Evolutionary conservation across 805 yeast species (phyloP).

Genomic region (Cyberlindnera misumaiensis): DNA sequence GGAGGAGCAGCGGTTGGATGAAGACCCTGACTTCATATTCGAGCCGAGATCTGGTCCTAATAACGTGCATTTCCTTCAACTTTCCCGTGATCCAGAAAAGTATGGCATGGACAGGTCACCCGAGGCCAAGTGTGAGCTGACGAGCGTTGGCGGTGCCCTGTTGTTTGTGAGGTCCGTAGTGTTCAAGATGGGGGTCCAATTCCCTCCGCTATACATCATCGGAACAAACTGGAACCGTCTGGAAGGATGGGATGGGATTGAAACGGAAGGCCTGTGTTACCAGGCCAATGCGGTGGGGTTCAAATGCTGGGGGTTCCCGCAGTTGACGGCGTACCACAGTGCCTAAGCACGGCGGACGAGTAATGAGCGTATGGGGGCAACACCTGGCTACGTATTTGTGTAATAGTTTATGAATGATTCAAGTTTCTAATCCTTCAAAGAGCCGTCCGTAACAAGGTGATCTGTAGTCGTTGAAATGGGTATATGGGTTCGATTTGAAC

Average conservation of each 20-base stretch:
- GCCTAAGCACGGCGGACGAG: too few species aligned
- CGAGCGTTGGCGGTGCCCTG: slow-evolving; percentile 47
- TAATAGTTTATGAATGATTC: slow-evolving; percentile 3
- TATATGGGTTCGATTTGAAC: slow-evolving; percentile 40
- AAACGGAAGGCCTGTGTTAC: slow-evolving; percentile 48
- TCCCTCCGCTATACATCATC: slow-evolving; percentile 39
- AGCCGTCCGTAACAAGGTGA: slow-evolving; percentile 42
- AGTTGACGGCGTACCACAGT: slow-evolving; percentile 18
- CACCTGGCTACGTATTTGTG: too few species aligned
- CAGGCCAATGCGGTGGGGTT: slow-evolving; percentile 38
- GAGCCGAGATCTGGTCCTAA: slow-evolving; percentile 12
- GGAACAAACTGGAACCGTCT: slow-evolving; percentile 39
- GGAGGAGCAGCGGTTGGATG: slow-evolving; percentile 12
- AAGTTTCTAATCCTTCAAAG: slow-evolving; percentile 39
- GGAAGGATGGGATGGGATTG: slow-evolving; percentile 50
- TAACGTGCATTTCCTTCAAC: slow-evolving; percentile 9
- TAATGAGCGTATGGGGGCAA: too few species aligned
- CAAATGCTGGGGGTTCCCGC: slow-evolving; percentile 44
- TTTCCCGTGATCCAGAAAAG: slow-evolving; percentile 6
- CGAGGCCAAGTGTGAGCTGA: slow-evolving; percentile 20
- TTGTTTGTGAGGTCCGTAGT: slow-evolving; percentile 34
- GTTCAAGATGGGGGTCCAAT: slow-evolving; percentile 39
- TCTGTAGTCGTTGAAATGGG: slow-evolving; percentile 38
- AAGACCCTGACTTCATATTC: slow-evolving; percentile 12
- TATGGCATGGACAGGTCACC: slow-evolving; percentile 5